Percentiles rank a stretch among this genome's conserved stretches.
phyloP scores from a whole-genome alignment of 305 asterid species.

The Fraxinus sp. region DNA sequence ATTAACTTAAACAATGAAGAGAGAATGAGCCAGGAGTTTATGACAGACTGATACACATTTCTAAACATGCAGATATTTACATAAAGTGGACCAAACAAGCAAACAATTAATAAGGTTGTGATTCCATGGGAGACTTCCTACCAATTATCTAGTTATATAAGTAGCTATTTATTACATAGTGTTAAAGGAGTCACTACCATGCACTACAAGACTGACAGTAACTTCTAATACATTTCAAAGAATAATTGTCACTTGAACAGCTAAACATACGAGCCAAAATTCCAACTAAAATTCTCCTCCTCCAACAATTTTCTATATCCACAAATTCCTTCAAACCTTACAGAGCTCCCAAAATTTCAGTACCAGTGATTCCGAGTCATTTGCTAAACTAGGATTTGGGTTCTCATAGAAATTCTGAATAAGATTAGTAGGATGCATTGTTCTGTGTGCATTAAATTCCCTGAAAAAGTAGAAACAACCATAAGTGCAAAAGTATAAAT shows the following conservation, averaged over 20 bases:
- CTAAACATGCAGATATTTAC: neutral
- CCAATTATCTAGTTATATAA: neutral
- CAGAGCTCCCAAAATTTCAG: neutral
- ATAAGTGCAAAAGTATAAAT: neutral
- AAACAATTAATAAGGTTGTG: neutral
- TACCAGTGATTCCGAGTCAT: neutral
- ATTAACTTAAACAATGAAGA: neutral
- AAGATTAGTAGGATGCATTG: neutral
- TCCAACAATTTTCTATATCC: neutral
- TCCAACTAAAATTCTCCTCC: neutral
- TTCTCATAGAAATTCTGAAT: neutral
- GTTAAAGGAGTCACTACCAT: neutral
- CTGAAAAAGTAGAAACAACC: neutral
- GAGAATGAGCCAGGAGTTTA: neutral
- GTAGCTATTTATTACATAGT: neutral
- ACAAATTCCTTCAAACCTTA: neutral
- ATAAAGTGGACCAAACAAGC: neutral
- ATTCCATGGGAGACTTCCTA: neutral
- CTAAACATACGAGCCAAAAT: neutral
- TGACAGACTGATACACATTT: neutral
- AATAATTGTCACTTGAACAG: neutral
- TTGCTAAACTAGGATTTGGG: neutral
- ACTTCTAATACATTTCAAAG: neutral
- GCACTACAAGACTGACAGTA: neutral
- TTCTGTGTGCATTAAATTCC: neutral